These are phyloP conservation scores for Solanum chmielewskii DNA, from an alignment of 257 asterid species.

Conservation along the genomic window DNA sequence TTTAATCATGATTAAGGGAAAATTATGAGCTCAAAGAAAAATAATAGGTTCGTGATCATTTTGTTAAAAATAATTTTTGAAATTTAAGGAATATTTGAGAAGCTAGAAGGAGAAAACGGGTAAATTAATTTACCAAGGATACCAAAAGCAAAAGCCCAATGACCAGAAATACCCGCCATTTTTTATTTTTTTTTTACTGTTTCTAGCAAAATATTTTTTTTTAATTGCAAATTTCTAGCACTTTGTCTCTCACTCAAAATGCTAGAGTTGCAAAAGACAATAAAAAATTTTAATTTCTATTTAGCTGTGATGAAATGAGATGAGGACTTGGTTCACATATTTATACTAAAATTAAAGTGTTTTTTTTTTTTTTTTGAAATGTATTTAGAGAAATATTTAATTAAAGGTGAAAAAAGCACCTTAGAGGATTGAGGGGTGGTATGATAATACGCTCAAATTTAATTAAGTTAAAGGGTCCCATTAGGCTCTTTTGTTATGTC, in stretches of 20 bases:
- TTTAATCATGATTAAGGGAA: background rate
- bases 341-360: background rate
- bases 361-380: background rate
- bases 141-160: constrained; percentile 38
- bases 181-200: background rate
- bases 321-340: background rate
- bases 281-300: background rate
- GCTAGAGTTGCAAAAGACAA: background rate
- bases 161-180: background rate
- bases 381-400: background rate
- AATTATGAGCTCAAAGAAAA: background rate
- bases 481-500: constrained; percentile 4
- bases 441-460: background rate
- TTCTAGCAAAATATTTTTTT: background rate
- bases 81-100: background rate
- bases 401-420: background rate
- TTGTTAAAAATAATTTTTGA: background rate
- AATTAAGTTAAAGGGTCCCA: background rate
- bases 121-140: constrained; percentile 22
- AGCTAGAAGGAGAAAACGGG: background rate
- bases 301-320: background rate
- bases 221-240: background rate
- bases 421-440: background rate
- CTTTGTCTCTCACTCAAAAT: background rate
- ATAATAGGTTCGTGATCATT: background rate